Conservation (phyloP, 139 green algal genomes). For the Picochlorum sp. region DNA sequence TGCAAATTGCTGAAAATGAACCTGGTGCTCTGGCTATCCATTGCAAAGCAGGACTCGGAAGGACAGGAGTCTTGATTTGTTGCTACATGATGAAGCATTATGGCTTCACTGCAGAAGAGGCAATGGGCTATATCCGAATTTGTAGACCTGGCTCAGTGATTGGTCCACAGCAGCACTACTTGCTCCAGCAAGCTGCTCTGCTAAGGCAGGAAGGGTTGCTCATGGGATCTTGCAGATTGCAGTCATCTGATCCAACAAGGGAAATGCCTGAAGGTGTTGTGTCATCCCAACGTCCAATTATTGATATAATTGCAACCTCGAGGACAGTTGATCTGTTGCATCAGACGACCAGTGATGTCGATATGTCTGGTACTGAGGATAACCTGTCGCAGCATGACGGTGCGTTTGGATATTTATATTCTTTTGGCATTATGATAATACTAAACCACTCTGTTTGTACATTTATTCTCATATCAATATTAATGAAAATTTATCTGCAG, state of each 20-base stretch:
- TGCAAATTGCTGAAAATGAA: constrained; percentile 63
- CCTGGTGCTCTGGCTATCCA: constrained; percentile 67
- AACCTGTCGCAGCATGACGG: no score
- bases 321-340: constrained; percentile 2
- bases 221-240: not conserved
- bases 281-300: not conserved
- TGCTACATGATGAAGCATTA: constrained; percentile 91
- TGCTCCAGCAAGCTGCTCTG: constrained; percentile 48
- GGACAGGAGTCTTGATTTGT: constrained; percentile 83
- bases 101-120: constrained; percentile 70
- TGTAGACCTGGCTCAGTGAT: constrained; percentile 82
- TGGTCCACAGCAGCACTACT: constrained; percentile 84
- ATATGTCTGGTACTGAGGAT: not conserved
- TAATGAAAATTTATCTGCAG: no score
- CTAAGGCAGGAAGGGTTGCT: constrained; percentile 9
- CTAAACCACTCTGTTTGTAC: no score
- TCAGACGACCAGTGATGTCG: not conserved
- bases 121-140: constrained; percentile 87
- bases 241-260: not conserved
- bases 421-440: no score
- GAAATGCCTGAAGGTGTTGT: not conserved
- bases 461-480: no score
- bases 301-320: constrained; percentile 3
- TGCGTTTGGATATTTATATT: no score
- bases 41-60: constrained; percentile 92